Base-by-base conservation (phyloP, 345 rosid genomes). In the Geranium brycei region DNA sequence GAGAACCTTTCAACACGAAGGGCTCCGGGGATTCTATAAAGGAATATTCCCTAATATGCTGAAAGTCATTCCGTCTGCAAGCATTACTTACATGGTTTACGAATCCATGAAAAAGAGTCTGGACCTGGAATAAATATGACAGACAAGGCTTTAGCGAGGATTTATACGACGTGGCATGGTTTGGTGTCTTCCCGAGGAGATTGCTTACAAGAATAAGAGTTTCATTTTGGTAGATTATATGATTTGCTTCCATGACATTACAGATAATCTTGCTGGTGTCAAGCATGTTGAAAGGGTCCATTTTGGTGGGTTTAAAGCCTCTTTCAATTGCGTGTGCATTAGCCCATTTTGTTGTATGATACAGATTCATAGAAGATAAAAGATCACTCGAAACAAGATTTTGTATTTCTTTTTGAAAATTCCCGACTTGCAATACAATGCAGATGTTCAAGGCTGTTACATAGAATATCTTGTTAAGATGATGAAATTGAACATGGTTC, bases 1-100 rank as follows among this genome's bases (percentile, higher is more conserved):
- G 81, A 86, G 78, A 77, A 91, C 97, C 13, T 73, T 84, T 62
- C 75, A 66, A 67, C 81, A 73, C 11, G 97, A 91, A 80, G 91
- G 96, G 40, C 69, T 71, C 51, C 77, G 76, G 74, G 97, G 93
- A 59, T 83, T 86, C 57, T 91, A 88, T 80, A 88, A 86, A 79
- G 97, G 96, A 58, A 72, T 91, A 35, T 78, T 91, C 61, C 97
- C 97, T 38, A 91, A 91, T 67, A 73, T 91, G 78, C 86, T 91
- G 60, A 88, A 88, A 68, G 85, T 78, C 23, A 75, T 81, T 60
- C 85, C 82, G 23, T 72, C 85, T 38, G 82, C 82, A 31, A 81
- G 85, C 77, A 81, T 78, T 55, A 81, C 85, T 7, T 81, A 78
- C 19, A 19, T 81, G 73, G 87, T 86, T 64, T 91, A 91, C 60